Evolutionary conservation across 371 early-diverging fungal genomes (phyloP), one percentile per base, ranked within the genome.

Genomic region (Coemansia sp.): DNA sequence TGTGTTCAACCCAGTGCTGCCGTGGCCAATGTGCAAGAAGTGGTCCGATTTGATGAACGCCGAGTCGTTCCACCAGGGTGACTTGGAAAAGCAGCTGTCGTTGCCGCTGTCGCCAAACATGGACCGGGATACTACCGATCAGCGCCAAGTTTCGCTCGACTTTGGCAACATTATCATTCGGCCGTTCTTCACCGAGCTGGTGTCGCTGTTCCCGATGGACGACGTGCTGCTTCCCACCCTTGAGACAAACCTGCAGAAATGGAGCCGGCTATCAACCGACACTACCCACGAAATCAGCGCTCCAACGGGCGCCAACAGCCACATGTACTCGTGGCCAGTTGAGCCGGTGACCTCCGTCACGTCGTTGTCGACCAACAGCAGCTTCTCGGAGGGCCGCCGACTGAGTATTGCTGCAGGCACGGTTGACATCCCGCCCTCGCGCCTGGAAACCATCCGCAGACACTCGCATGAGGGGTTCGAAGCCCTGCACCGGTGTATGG

Each of bases 1-100:
- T 57, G 91, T 94, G 50, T 90, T 90, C 59, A 95, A 95, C 61
- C 87, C 94, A 0, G 84, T 90, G 36, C 80, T 93, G 39, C 95
- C 95, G 4, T 92, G 91, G 89, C 76, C 82, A 0, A 80, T 92
- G 45, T 93, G 92, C 68, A 85, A 86, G 61, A 82, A 81, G 49
- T 95, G 96, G 96, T 89, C 92, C 0, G 88, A 91, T 76, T 63
- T 90, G 54, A 90, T 94, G 7, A 87, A 90, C 11, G 82, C 84
- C 58, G 96, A 95, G 72, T 94, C 93, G 52, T 91, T 91, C 60
- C 68, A 82, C 43, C 96, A 95, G 65, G 94, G 94, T 12, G 93
- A 95, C 39, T 71, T 85, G 31, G 96, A 95, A 68, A 84, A 83
- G 69, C 61, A 77, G 7, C 81, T 86, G 49, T 80, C 82, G 35